Base-by-base conservation (phyloP, 176 grass and related monocot species). In the Metroxylon sagu region DNA sequence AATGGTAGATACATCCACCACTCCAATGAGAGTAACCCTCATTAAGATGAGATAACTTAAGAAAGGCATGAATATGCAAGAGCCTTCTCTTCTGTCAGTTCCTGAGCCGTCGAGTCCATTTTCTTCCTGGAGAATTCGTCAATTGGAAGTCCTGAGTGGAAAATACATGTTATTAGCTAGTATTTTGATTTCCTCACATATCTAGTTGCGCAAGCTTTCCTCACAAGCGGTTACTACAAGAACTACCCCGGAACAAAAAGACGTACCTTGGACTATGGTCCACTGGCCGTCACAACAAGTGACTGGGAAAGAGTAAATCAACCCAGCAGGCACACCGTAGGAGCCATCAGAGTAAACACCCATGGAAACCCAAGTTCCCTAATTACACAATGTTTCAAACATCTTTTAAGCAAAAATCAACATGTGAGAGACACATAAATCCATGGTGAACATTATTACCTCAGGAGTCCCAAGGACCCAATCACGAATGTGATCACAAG, bases 361-460 rank as follows among this genome's bases (percentile, higher is more conserved):
- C 88, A 93, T 99, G 52, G 94, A 99, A 80, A 93, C 94, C 76
- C 63, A 99, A 61, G 82, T 85, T 74, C 94, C 94, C 88, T 93
- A 61, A 26, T 30, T 53, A 3, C 4, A 53, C 56, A 58, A 1
- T 52, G 35, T 43, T 43, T 43, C 35, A 2, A 8, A 43, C 35
- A 43, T 43, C 12, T 12, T 43, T 43, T 14, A 43, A 43, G 8
- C 7, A 43, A 43, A 43, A 43, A 43, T 43, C 35, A 12, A 1
- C 35, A 43, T 43, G 8, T 14, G 35, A 43, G 1, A 43, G 10
- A 2, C 35, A 10, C 35, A 43, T 43, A 10, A 43, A 43, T 43
- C 35, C 35, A 12, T 10, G 12, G 4, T 29, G 28, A 29, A 43
- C 8, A 43, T 43, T 12, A 12, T 52, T 18, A 98, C 93, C 93